Conservation (phyloP, 1,284 basidiomycete species). For the Austroboletus novae-zelandiae region DNA sequence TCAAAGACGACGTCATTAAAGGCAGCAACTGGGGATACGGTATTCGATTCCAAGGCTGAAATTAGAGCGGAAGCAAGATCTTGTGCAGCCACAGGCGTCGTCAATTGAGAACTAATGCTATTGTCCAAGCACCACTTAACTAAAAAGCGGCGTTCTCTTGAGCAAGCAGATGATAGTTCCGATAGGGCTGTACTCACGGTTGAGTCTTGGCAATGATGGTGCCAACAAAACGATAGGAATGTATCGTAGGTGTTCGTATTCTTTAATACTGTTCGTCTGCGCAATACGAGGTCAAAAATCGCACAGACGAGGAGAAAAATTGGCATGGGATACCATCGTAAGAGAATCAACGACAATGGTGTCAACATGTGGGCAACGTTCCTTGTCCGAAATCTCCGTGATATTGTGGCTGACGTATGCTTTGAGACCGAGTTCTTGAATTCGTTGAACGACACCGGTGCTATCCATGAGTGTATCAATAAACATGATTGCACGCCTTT, state of each 20-base stretch:
- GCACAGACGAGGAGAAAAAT: neutral
- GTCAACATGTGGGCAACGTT: slow-evolving; percentile 87
- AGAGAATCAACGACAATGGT: slow-evolving; percentile 95
- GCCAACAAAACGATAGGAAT: slow-evolving; percentile 96
- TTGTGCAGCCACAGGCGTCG: slow-evolving; percentile 85
- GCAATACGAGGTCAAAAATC: slow-evolving; percentile 17
- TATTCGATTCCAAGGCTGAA: slow-evolving; percentile 91
- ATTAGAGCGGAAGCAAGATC: slow-evolving; percentile 92
- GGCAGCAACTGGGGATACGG: slow-evolving; percentile 76
- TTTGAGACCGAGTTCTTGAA: slow-evolving; percentile 81
- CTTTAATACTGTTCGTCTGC: slow-evolving; percentile 85
- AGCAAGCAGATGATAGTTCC: slow-evolving; percentile 3
- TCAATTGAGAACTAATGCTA: slow-evolving; percentile 88
- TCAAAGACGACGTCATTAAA: slow-evolving; percentile 87
- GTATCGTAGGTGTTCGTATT: slow-evolving; percentile 93
- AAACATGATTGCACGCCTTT: slow-evolving; percentile 81
- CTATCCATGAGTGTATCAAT: slow-evolving; percentile 84
- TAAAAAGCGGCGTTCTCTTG: slow-evolving; percentile 28
- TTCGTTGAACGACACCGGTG: slow-evolving; percentile 76
- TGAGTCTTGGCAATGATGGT: slow-evolving; percentile 70
- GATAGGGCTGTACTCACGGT: slow-evolving; percentile 50
- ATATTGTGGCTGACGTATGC: slow-evolving; percentile 82
- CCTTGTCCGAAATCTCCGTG: slow-evolving; percentile 76
- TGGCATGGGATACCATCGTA: slow-evolving; percentile 62
- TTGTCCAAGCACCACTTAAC: slow-evolving; percentile 92